Conservation (phyloP, 2,329 filamentous ascomycete genomes). For the Ascochyta pisi region DNA sequence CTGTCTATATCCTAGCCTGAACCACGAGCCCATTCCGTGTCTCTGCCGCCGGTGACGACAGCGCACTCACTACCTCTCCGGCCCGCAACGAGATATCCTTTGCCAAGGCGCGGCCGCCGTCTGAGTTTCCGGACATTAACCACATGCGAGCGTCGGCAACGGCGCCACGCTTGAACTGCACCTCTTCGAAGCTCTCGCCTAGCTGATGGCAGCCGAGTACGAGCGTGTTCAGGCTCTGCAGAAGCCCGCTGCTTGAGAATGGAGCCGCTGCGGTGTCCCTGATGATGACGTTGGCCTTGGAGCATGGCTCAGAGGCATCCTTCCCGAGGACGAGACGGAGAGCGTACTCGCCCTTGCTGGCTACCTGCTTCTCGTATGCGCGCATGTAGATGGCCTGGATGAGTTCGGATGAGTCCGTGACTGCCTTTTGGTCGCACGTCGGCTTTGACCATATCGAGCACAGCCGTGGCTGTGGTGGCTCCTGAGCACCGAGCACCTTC, state of each 20-base stretch:
- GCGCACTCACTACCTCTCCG: slow-evolving; percentile 40
- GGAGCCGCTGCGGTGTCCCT: slow-evolving; percentile 30
- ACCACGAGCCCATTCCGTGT: slow-evolving; percentile 31
- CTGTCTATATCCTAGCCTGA: slow-evolving; percentile 40
- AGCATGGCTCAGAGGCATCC: slow-evolving; percentile 33
- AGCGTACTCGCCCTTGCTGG: slow-evolving; percentile 40
- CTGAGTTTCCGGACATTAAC: slow-evolving; percentile 42
- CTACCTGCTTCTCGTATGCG: slow-evolving; percentile 47
- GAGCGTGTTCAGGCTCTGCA: slow-evolving; percentile 41
- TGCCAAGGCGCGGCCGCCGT: slow-evolving; percentile 44
- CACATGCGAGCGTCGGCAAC: slow-evolving; percentile 40
- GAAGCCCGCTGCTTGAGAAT: slow-evolving; percentile 29
- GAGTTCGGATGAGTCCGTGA: slow-evolving; percentile 38
- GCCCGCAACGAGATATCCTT: slow-evolving; percentile 45
- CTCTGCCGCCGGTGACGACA: slow-evolving; percentile 24
- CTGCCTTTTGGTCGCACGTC: slow-evolving; percentile 25
- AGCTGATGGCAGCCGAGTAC: slow-evolving; percentile 46
- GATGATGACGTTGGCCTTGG: slow-evolving; percentile 41
- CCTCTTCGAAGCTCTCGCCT: slow-evolving; percentile 47
- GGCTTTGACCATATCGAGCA: slow-evolving; percentile 48
- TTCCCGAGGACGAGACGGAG: slow-evolving; percentile 39
- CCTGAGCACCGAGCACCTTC: slow-evolving; percentile 32
- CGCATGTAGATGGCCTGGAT: slow-evolving; percentile 44
- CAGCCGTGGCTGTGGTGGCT: slow-evolving; percentile 38
- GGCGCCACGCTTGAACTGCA: slow-evolving; percentile 47